These are phyloP conservation scores for Amanita molliuscula DNA, from an alignment of 768 basidiomycete species.

Conservation along the genomic window DNA sequence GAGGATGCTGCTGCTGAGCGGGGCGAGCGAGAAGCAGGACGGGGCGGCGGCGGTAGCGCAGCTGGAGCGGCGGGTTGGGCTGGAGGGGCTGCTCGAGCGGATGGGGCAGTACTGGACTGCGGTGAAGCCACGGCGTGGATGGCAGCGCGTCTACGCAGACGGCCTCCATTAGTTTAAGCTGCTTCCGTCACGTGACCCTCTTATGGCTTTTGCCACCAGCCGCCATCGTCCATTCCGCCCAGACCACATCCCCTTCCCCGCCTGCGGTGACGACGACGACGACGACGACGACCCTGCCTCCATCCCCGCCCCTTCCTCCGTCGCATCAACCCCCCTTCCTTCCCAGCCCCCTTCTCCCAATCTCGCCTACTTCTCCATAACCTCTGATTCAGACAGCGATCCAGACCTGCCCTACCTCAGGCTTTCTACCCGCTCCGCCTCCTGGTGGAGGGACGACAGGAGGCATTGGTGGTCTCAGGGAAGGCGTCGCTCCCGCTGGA, in stretches of 20 bases:
- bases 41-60: conserved; percentile 39
- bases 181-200: neutral
- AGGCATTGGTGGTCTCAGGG: conserved; percentile 54
- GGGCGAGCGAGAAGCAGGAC: conserved; percentile 39
- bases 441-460: conserved; percentile 34
- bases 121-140: conserved; percentile 55
- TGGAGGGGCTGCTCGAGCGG: conserved; percentile 19
- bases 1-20: conserved; percentile 46
- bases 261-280: conserved; percentile 19
- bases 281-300: neutral
- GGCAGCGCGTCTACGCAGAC: conserved; percentile 51
- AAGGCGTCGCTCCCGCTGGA: conserved; percentile 40
- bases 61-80: conserved; percentile 42
- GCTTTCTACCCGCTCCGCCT: conserved; percentile 14
- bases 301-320: conserved; percentile 21
- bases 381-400: conserved; percentile 57
- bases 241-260: conserved; percentile 1
- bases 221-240: conserved; percentile 1
- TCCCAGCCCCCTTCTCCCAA: conserved; percentile 55
- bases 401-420: conserved; percentile 36
- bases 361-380: conserved; percentile 39
- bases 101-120: conserved; percentile 61
- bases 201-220: neutral
- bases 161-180: conserved; percentile 33
- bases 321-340: conserved; percentile 42